Evolutionary conservation across 495 filamentous ascomycete species (phyloP), one percentile per base, ranked within the genome.

Genomic region (Hypoxylon crocopeplum): DNA sequence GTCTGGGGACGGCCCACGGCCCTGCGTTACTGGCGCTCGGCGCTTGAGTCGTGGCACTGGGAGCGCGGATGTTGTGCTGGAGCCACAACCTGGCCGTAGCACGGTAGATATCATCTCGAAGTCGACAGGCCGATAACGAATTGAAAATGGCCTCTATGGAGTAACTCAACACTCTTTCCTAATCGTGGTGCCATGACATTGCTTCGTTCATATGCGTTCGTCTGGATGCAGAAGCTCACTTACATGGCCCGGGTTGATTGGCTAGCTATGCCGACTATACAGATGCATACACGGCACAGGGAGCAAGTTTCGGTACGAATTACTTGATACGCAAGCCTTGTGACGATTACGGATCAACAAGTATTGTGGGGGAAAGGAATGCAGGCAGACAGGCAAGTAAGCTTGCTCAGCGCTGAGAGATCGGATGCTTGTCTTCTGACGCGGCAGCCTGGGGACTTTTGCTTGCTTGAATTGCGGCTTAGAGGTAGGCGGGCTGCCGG

Each of bases 181-280:
- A 6, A 34, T 38, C 48, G 53, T 63, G 60, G 44, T 57, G 42
- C 53, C 48, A 64, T 54, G 49, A 11, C 53, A 53, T 53, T 32
- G 29, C 48, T 58, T 58, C 21, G 38, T 22, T 46, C 47, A 47
- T 52, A 39, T 62, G 59, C 30, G 38, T 49, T 44, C 27, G 33
- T 58, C 22, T 30, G 34, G 41, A 51, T 64, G 54, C 44, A 59
- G 48, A 45, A 36, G 27, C 45, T 29, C 37, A 58, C 42, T 58
- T 64, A 64, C 61, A 64, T 64, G 61, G 54, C 61, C 4, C n/a
- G 20, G 44, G 15, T 30, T 46, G 48, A 64, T 64, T 64, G 61
- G 61, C 44, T 13, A 50, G 44, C 20, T 10, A n/a, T 36, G 48
- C 42, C 42, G 47, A 47, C 16, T 54, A 44, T 25, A 48, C 27